Evolutionary conservation across 495 filamentous ascomycete species (phyloP).

Genomic region (Hyaloscypha hepaticicola): DNA sequence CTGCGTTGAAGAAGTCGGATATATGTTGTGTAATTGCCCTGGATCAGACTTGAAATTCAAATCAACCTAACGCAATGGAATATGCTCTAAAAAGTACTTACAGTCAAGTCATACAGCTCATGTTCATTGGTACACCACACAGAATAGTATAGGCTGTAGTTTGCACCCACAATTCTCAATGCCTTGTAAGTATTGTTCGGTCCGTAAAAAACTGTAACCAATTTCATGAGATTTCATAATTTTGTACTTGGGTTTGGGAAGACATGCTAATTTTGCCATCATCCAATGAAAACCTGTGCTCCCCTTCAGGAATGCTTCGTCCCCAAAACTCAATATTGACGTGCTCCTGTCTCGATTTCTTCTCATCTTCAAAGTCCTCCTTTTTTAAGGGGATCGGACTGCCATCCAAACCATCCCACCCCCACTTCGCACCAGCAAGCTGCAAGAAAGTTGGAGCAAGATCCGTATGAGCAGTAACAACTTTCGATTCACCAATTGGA

Average conservation of each 20-base stretch:
- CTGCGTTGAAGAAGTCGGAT: conserved; percentile 24
- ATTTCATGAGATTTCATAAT: conserved; percentile 8
- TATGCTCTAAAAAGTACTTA: conserved; percentile 25
- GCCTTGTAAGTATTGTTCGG: conserved; percentile 59
- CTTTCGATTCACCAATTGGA: conserved; percentile 36
- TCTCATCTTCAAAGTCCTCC: conserved; percentile 2
- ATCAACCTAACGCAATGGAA: not conserved
- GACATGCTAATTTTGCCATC: conserved; percentile 9
- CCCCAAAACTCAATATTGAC: conserved; percentile 64
- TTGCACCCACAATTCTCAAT: conserved; percentile 47
- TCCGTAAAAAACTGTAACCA: conserved; percentile 22
- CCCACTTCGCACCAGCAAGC: conserved; percentile 43
- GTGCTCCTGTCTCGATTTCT: conserved; percentile 47
- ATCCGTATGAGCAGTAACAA: conserved; percentile 64
- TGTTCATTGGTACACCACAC: conserved; percentile 63
- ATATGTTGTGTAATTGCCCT: conserved; percentile 54
- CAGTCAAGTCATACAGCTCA: conserved; percentile 57
- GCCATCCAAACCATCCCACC: conserved; percentile 53
- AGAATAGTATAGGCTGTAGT: conserved; percentile 57
- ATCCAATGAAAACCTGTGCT: conserved; percentile 29
- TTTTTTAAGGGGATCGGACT: conserved; percentile 46
- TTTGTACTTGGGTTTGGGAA: not conserved
- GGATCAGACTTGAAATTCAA: conserved; percentile 47
- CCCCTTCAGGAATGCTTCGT: conserved; percentile 45
- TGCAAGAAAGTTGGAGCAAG: conserved; percentile 62